Evolutionary conservation across 2,329 filamentous ascomycete species (phyloP).

Genomic region (Diplocarpon mali): DNA sequence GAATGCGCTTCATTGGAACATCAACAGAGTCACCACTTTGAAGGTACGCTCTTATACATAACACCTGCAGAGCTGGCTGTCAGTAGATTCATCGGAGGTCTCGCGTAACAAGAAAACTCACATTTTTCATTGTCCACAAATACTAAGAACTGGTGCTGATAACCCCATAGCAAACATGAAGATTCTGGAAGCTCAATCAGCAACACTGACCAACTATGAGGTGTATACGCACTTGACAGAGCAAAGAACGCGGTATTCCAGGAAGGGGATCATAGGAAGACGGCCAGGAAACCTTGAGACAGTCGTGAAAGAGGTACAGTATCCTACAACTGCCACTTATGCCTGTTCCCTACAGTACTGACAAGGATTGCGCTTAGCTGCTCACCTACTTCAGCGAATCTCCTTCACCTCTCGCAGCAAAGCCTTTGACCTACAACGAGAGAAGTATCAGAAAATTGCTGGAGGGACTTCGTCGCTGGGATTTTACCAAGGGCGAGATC

Average conservation of each 20-base stretch:
- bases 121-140: too few species aligned
- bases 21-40: too few species aligned
- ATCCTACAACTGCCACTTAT: too few species aligned
- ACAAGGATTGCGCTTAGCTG: slow-evolving; percentile 34
- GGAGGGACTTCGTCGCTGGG: slow-evolving; percentile 42
- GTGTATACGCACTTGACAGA: slow-evolving; percentile 55
- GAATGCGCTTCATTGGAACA: too few species aligned
- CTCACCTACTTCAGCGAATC: slow-evolving; percentile 46
- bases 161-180: slow-evolving; percentile 35
- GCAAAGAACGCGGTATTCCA: slow-evolving; percentile 31
- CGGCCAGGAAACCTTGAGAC: slow-evolving; percentile 48
- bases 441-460: slow-evolving; percentile 43
- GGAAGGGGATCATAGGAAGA: slow-evolving; percentile 19
- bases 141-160: background rate
- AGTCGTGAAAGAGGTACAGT: slow-evolving; percentile 50
- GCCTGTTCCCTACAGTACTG: background rate
- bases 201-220: slow-evolving; percentile 62
- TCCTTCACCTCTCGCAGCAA: slow-evolving; percentile 40
- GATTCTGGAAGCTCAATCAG: slow-evolving; percentile 60
- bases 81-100: too few species aligned
- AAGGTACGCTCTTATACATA: too few species aligned
- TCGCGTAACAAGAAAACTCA: too few species aligned
- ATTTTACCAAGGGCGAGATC: slow-evolving; percentile 56
- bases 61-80: too few species aligned
- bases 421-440: slow-evolving; percentile 35